Evolutionary conservation across 768 basidiomycete genomes (phyloP).

Genomic region (Mycena indigotica): DNA sequence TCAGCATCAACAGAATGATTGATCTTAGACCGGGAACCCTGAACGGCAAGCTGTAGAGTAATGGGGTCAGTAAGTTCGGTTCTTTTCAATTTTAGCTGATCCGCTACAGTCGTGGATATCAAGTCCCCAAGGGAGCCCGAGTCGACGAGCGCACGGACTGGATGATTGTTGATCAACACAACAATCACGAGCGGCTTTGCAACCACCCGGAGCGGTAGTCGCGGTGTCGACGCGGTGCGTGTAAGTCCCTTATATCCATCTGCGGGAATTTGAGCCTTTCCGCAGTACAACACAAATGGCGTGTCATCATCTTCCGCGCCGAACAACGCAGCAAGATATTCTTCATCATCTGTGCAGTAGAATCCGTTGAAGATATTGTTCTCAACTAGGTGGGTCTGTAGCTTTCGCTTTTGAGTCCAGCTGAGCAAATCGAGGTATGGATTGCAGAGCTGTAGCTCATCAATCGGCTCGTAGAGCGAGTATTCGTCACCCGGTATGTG

Average conservation of each 20-base stretch:
- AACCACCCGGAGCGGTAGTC: background rate
- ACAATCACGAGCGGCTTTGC: conserved; percentile 26
- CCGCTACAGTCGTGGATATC: conserved; percentile 26
- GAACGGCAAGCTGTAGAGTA: conserved; percentile 30
- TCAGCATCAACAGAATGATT: conserved; percentile 5
- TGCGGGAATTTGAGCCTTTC: background rate
- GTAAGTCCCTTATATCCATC: background rate
- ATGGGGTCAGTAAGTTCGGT: conserved; percentile 27
- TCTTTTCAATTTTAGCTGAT: conserved; percentile 24
- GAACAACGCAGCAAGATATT: background rate
- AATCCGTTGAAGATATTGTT: background rate
- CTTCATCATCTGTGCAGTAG: too few relatives aligned
- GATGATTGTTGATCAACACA: conserved; percentile 25
- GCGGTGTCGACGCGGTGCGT: background rate
- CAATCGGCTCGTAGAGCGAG: too few relatives aligned
- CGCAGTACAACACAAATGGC: conserved; percentile 4
- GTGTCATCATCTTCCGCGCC: background rate
- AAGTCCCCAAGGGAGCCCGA: too few relatives aligned
- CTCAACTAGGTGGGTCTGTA: too few relatives aligned
- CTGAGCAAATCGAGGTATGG: too few relatives aligned
- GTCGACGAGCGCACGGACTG: conserved; percentile 29
- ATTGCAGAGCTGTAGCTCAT: too few relatives aligned
- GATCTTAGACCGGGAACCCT: conserved; percentile 30
- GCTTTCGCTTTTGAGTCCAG: too few relatives aligned
- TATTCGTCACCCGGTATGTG: too few relatives aligned